A percentile compares a stretch with the other conserved stretches of the same genome.
phyloP scores from a whole-genome alignment of 805 yeast genomes.

The Ogataea pini region DNA sequence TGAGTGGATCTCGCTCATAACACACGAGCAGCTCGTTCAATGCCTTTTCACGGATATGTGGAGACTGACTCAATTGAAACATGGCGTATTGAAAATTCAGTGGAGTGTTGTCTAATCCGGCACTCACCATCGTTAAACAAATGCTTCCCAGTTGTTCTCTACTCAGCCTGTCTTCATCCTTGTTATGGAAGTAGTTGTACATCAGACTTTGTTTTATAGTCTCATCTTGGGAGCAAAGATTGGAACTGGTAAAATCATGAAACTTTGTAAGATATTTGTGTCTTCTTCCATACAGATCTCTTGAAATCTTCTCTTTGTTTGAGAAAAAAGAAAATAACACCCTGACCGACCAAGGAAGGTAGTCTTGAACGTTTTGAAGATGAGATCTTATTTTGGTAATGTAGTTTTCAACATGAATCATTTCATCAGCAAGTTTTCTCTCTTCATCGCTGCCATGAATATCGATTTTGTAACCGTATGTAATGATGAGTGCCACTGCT shows the following conservation, averaged over 20 bases:
- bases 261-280: constrained; percentile 49
- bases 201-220: constrained; percentile 24
- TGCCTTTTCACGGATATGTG: constrained; percentile 46
- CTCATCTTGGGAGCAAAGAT: constrained; percentile 14
- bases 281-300: constrained; percentile 43
- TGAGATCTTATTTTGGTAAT: constrained; percentile 61
- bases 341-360: constrained; percentile 46
- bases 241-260: constrained; percentile 28
- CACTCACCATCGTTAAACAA: constrained; percentile 76
- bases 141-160: constrained; percentile 53
- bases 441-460: constrained; percentile 41
- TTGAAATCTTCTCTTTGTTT: constrained; percentile 18
- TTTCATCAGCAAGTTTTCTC: constrained; percentile 46
- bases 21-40: constrained; percentile 38
- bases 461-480: constrained; percentile 55
- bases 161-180: constrained; percentile 27
- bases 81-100: constrained; percentile 60
- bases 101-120: constrained; percentile 75
- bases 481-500: constrained; percentile 48
- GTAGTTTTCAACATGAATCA: constrained; percentile 54
- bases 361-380: constrained; percentile 55
- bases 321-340: constrained; percentile 19
- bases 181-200: constrained; percentile 28
- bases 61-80: constrained; percentile 54
- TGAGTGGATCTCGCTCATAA: constrained; percentile 29